phyloP scores from a whole-genome alignment of 768 basidiomycete species.

The Lactifluus volemus region DNA sequence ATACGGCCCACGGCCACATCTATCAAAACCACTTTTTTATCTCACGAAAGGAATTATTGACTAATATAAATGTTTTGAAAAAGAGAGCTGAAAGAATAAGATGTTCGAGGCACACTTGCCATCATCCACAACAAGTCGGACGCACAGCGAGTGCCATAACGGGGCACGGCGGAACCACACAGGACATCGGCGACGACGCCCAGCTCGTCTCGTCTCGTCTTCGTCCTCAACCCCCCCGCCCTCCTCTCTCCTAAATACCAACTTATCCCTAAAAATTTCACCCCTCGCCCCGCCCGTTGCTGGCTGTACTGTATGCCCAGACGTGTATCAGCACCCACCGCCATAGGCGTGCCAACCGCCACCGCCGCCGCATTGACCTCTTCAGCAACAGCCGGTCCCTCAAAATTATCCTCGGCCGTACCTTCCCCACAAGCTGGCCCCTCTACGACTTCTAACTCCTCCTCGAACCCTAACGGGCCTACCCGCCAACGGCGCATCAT shows the following conservation, averaged over 20 bases:
- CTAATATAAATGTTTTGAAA: not conserved
- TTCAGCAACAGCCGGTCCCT: not conserved
- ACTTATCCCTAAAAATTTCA: not conserved
- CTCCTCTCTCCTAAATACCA: not conserved
- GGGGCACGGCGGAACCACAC: constrained; percentile 7
- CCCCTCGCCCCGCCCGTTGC: not conserved
- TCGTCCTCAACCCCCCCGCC: not conserved
- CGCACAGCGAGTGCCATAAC: constrained; percentile 11
- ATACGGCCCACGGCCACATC: not conserved
- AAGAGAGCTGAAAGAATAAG: not conserved
- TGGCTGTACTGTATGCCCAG: constrained; percentile 9
- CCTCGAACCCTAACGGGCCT: not conserved
- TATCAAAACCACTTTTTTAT: not conserved
- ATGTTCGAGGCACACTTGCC: not conserved
- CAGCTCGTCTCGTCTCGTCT: not conserved
- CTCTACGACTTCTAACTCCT: not conserved
- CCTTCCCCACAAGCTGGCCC: constrained; percentile 7
- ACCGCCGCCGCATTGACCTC: not conserved
- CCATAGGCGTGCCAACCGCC: not conserved
- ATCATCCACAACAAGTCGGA: not conserved
- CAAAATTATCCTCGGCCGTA: not conserved
- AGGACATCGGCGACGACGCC: constrained; percentile 14
- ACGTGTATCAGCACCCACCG: constrained; percentile 9
- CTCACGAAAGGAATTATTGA: not conserved
- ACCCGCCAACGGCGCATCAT: constrained; percentile 68